Percentiles rank a stretch among this genome's conserved stretches.
Conservation (phyloP, 768 basidiomycete genomes). For the Tulasnella sp. region DNA sequence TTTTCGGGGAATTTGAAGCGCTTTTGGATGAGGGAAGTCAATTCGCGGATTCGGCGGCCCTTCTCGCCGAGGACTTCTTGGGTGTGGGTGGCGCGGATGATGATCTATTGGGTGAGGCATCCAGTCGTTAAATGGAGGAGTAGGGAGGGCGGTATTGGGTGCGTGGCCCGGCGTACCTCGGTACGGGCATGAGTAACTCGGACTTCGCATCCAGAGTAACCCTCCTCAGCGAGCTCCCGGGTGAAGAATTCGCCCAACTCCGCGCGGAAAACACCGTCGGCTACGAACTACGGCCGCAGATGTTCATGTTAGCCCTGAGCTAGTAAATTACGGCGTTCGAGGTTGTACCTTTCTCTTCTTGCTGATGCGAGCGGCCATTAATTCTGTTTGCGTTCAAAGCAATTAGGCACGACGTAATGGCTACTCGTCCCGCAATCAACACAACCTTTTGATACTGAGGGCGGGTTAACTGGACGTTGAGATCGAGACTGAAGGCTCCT, state of each 20-base stretch:
- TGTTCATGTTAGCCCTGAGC: neutral
- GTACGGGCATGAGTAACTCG: conserved; percentile 98
- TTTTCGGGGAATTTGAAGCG: conserved; percentile 99
- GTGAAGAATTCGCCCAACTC: conserved; percentile 99
- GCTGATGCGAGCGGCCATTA: conserved; percentile 79
- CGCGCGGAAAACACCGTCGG: conserved; percentile 97
- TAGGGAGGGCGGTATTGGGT: too few species aligned
- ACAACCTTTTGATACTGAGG: neutral
- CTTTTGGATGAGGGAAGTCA: conserved; percentile 96
- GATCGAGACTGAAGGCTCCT: neutral
- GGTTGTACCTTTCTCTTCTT: conserved; percentile 73
- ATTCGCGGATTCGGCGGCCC: conserved; percentile 97
- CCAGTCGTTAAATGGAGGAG: neutral
- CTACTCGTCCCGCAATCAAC: neutral
- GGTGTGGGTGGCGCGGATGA: conserved; percentile 99
- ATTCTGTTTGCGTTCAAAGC: too few species aligned
- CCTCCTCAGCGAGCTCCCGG: conserved; percentile 96
- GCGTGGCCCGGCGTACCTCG: too few species aligned
- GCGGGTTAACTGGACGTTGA: neutral
- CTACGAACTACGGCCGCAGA: conserved; percentile 49
- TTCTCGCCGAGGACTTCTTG: conserved; percentile 99
- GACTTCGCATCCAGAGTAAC: conserved; percentile 99
- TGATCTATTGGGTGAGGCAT: conserved; percentile 47
- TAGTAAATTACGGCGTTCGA: neutral
- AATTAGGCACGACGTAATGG: neutral